phyloP scores from a whole-genome alignment of 1,284 basidiomycete species.

The Tylopilus sp. region DNA sequence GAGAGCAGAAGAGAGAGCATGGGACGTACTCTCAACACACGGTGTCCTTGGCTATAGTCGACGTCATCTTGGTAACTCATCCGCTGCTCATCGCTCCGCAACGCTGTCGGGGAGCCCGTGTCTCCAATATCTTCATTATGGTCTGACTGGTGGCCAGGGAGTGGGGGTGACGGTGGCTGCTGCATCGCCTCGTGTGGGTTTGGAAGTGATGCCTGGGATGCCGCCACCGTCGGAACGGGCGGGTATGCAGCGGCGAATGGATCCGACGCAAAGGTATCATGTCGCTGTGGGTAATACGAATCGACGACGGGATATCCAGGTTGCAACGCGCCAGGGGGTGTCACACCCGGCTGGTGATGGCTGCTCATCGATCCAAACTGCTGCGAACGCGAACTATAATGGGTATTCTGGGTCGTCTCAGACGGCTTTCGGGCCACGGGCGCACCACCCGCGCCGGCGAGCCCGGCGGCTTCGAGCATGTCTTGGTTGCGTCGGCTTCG shows the following conservation, averaged over 20 bases:
- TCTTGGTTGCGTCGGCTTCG: conserved; percentile 38
- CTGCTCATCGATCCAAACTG: conserved; percentile 33
- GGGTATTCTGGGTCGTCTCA: conserved; percentile 36
- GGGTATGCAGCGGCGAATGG: conserved; percentile 44
- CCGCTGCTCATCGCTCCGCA: conserved; percentile 33
- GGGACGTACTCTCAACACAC: conserved; percentile 40
- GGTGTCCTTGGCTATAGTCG: conserved; percentile 42
- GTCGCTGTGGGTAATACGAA: conserved; percentile 34
- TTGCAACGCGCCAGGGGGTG: conserved; percentile 25
- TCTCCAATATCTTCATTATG: conserved; percentile 24
- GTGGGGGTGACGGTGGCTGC: conserved; percentile 20
- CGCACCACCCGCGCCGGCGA: conserved; percentile 10
- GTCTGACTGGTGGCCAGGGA: conserved; percentile 23
- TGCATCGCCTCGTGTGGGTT: conserved; percentile 28
- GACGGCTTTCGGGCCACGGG: conserved; percentile 32
- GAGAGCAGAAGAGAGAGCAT: background rate
- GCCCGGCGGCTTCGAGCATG: conserved; percentile 42
- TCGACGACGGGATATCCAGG: conserved; percentile 41
- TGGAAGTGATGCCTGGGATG: conserved; percentile 35
- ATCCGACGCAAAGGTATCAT: conserved; percentile 31
- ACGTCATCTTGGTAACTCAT: conserved; percentile 43
- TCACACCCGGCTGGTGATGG: conserved; percentile 20
- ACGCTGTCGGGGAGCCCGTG: conserved; percentile 11
- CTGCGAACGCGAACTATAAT: conserved; percentile 34
- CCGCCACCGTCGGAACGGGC: conserved; percentile 22